phyloP scores from a whole-genome alignment of 2,329 filamentous ascomycete species.

The Xylariaceae sp. region DNA sequence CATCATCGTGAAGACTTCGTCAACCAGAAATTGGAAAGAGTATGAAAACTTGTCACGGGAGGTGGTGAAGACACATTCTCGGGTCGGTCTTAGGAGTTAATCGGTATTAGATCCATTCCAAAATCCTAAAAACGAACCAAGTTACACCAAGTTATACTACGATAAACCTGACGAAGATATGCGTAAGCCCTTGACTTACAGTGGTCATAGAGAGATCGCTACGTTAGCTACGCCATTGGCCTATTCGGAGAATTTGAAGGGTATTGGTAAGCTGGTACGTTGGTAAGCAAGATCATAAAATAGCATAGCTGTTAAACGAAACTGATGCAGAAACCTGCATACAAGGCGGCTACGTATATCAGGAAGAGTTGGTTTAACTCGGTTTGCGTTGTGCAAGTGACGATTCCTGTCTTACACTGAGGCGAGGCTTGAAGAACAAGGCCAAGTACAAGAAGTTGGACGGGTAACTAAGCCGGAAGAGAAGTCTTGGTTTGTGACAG shows the following conservation, averaged over 20 bases:
- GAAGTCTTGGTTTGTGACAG: not conserved
- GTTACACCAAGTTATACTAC: slow-evolving; percentile 42
- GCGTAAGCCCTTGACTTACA: slow-evolving; percentile 9
- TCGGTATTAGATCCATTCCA: not conserved
- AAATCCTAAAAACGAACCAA: not conserved
- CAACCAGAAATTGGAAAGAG: not conserved
- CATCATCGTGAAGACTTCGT: not conserved
- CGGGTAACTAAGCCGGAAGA: slow-evolving; percentile 5
- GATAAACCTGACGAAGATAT: slow-evolving; percentile 43
- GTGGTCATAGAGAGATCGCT: slow-evolving; percentile 23
- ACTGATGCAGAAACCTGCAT: not conserved
- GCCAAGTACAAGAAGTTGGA: slow-evolving; percentile 4
- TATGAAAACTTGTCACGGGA: not conserved
- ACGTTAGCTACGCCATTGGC: slow-evolving; percentile 17
- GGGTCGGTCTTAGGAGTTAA: not conserved
- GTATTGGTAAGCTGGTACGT: not conserved
- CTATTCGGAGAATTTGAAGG: not conserved
- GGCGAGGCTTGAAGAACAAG: not conserved
- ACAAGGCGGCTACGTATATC: not conserved
- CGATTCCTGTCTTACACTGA: not conserved
- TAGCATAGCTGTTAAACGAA: not conserved
- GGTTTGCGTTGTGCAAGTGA: not conserved
- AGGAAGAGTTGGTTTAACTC: not conserved
- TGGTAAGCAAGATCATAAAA: not conserved
- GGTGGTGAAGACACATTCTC: not conserved